Conservation (phyloP, 768 basidiomycete species). For the Gloeophyllum trabeum region DNA sequence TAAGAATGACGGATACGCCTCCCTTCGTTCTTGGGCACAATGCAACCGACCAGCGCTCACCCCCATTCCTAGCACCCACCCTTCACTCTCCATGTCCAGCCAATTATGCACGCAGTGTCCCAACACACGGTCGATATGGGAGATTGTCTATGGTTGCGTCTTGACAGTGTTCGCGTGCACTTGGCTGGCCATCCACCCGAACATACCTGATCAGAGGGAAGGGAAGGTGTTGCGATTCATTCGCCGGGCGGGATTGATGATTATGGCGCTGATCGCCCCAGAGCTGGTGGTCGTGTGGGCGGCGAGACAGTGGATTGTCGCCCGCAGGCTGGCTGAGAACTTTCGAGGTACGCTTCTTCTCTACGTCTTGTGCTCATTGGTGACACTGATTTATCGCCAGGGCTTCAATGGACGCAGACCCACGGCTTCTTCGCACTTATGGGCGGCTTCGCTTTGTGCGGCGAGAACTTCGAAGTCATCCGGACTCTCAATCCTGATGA, state of each 20-base stretch:
- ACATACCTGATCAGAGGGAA: neutral
- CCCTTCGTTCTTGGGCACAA: no score
- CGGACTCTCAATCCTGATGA: neutral
- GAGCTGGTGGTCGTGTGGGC: constrained; percentile 6
- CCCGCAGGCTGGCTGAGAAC: neutral
- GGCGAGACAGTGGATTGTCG: constrained; percentile 1
- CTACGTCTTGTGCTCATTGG: neutral
- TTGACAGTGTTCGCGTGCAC: constrained; percentile 4
- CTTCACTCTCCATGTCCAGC: no score
- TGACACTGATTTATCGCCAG: neutral
- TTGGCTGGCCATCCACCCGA: constrained; percentile 1
- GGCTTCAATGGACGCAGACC: constrained; percentile 1
- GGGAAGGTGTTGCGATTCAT: neutral
- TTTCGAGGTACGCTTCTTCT: neutral
- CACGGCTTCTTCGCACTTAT: constrained; percentile 4
- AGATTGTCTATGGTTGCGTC: no score
- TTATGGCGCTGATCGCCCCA: constrained; percentile 5
- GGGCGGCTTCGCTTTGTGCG: constrained; percentile 1
- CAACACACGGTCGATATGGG: no score
- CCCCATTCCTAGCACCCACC: no score
- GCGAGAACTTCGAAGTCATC: neutral
- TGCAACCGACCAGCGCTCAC: no score
- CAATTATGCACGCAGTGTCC: no score
- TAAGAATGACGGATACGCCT: no score
- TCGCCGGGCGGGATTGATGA: neutral